phyloP scores from a whole-genome alignment of 495 filamentous ascomycete species.

The Lichenothelia convexa region DNA sequence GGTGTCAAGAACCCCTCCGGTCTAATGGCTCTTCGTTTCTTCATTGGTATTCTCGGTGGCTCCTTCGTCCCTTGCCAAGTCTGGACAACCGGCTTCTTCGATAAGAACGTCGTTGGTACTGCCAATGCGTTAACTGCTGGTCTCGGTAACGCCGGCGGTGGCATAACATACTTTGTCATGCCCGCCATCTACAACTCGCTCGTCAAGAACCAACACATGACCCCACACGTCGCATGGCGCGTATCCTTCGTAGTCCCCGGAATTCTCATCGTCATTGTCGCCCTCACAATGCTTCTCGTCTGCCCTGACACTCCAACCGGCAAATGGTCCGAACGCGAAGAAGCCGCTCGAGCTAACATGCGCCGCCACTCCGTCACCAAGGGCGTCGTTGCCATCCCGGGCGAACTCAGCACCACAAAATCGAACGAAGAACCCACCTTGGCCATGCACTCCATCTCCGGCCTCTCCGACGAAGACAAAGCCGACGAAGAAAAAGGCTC shows the following conservation, averaged over 20 bases:
- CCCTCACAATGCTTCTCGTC: constrained; percentile 14
- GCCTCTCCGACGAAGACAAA: constrained; percentile 14
- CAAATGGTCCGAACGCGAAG: constrained; percentile 18
- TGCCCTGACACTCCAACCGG: constrained; percentile 20
- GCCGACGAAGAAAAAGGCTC: constrained; percentile 13
- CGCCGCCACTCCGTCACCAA: constrained; percentile 12
- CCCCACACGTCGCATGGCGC: constrained; percentile 15
- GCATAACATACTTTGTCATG: constrained; percentile 83
- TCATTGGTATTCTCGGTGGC: constrained; percentile 81
- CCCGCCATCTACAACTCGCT: constrained; percentile 40
- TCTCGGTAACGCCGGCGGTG: constrained; percentile 79
- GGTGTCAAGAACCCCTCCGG: constrained; percentile 50
- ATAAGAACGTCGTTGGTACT: constrained; percentile 85
- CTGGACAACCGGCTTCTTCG: constrained; percentile 89
- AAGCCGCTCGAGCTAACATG: constrained; percentile 15
- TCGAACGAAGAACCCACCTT: constrained; percentile 1
- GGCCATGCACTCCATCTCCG: constrained; percentile 5
- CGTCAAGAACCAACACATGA: constrained; percentile 11
- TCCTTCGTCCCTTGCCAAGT: constrained; percentile 91
- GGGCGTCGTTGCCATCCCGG: constrained; percentile 15
- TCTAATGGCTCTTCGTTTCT: constrained; percentile 68
- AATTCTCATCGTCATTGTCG: constrained; percentile 18
- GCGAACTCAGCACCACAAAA: constrained; percentile 10
- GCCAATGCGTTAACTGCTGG: constrained; percentile 78
- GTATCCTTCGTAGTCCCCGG: constrained; percentile 22